Evolutionary conservation across 805 yeast genomes (phyloP).

Genomic region (Candida lessepsii): DNA sequence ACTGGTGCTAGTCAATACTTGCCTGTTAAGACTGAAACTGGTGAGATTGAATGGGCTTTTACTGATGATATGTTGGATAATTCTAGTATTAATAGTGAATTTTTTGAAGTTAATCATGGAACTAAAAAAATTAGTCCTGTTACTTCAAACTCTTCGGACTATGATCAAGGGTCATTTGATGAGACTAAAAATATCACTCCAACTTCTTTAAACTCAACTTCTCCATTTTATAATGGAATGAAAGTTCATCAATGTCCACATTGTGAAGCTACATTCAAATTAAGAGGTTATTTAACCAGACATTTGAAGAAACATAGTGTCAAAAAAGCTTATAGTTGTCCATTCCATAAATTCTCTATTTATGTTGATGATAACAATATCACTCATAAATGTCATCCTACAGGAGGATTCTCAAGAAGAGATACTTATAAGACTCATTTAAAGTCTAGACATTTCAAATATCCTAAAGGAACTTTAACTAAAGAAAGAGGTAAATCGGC

Average conservation of each 20-base stretch:
- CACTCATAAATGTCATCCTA: constrained; percentile 52
- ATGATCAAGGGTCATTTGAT: constrained; percentile 9
- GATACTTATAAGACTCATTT: constrained; percentile 60
- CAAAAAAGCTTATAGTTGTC: constrained; percentile 54
- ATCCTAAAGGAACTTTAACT: constrained; percentile 54
- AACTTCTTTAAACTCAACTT: constrained; percentile 25
- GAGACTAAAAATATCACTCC: constrained; percentile 26
- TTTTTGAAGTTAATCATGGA: not conserved
- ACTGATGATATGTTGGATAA: constrained; percentile 35
- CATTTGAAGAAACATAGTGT: constrained; percentile 53
- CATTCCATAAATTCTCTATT: constrained; percentile 42
- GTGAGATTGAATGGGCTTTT: constrained; percentile 58
- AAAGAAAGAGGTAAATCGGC: constrained; percentile 41
- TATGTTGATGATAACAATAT: constrained; percentile 39
- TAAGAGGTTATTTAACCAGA: constrained; percentile 54
- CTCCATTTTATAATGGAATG: constrained; percentile 12
- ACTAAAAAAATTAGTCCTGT: constrained; percentile 23
- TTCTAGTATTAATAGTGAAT: constrained; percentile 7
- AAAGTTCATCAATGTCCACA: constrained; percentile 43
- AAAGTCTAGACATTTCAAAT: constrained; percentile 54
- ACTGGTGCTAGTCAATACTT: constrained; percentile 48
- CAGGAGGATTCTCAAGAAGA: constrained; percentile 58
- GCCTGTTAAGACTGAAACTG: constrained; percentile 52
- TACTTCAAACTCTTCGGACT: constrained; percentile 32
- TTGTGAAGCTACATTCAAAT: constrained; percentile 49